Base-by-base conservation (phyloP, 1,284 basidiomycete species). In the Apiotrichum mycotoxinovorans region DNA sequence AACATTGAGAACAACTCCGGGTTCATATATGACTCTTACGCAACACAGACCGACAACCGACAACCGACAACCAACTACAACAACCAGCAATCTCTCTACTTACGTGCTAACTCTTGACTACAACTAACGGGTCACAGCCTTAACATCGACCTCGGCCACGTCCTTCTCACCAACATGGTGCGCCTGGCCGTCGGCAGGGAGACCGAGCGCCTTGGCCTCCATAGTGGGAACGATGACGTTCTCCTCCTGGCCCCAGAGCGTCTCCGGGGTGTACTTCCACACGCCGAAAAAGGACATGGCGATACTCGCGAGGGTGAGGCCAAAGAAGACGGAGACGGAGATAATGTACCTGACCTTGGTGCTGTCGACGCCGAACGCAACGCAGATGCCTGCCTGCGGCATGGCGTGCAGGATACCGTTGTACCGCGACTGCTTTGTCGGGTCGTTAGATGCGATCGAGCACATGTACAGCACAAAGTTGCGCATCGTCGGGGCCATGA, bases 361-460 rank as follows among this genome's bases (percentile, higher is more conserved):
- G 22, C 45, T 55, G 30, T 55, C 53, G 37, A 55, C 38, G 40
- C 53, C 53, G 26, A 55, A 55, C 4, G 53, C 47, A 8, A 55
- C 18, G 37, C 33, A 30, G 10, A 55, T 30, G 11, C 45, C 53
- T 4, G 44, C 53, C 33, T 55, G 44, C 5, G 46, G 53, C 53
- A 55, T 55, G 22, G 46, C 34, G 53, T 55, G 53, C 46, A 55
- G 30, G 23, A 55, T 26, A 5, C 46, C 53, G 26, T 46, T 46
- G 41, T 55, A 50, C 7, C 46, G 46, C 7, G 30, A 30, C 30
- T 30, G 30, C 25, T 40, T 44, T 26, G 53, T 41, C 38, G 38
- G 30, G 30, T 30, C 30, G 12, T 30, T 30, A 5, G 30, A 30
- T 12, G 30, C 30, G 30, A 30, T 30, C 7, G 30, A 30, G 12